phyloP scores from a whole-genome alignment of 495 filamentous ascomycete genomes.

The Talaromyces ruber region DNA sequence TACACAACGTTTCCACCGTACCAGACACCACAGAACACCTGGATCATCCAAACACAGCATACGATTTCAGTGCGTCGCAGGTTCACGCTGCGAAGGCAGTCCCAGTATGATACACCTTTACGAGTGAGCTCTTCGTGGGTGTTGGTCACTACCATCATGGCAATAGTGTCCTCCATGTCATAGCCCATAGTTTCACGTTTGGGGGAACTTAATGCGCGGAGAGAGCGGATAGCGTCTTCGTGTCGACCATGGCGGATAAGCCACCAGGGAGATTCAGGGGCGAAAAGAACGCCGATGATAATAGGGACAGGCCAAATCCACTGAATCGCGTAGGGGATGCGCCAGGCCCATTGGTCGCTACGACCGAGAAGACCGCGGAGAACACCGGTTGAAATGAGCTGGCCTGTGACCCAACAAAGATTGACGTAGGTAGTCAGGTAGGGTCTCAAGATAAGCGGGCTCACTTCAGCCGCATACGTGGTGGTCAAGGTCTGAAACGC shows the following conservation, averaged over 20 bases:
- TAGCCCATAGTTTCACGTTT: constrained; percentile 32
- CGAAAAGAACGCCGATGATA: constrained; percentile 27
- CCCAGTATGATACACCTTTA: constrained; percentile 22
- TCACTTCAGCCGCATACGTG: constrained; percentile 44
- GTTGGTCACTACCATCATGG: constrained; percentile 47
- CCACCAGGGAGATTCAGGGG: constrained; percentile 43
- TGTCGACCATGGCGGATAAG: constrained; percentile 22
- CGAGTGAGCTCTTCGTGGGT: constrained; percentile 20
- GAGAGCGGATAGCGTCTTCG: constrained; percentile 36
- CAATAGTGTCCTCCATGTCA: constrained; percentile 41
- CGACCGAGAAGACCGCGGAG: constrained; percentile 25
- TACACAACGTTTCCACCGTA: constrained; percentile 26
- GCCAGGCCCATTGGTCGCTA: constrained; percentile 40
- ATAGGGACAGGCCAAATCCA: constrained; percentile 47
- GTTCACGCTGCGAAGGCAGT: constrained; percentile 30
- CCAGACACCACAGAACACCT: constrained; percentile 20
- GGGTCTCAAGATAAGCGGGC: constrained; percentile 31
- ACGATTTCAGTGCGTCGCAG: constrained; percentile 33
- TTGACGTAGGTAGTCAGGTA: constrained; percentile 42
- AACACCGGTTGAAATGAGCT: constrained; percentile 43
- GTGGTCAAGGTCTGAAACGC: constrained; percentile 45
- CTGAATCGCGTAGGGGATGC: constrained; percentile 47
- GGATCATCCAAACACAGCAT: constrained; percentile 16
- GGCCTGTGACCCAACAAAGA: constrained; percentile 41
- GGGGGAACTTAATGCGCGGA: constrained; percentile 26